Conservation (phyloP, 345 rosid species). For the Citrus mangshanensis region DNA sequence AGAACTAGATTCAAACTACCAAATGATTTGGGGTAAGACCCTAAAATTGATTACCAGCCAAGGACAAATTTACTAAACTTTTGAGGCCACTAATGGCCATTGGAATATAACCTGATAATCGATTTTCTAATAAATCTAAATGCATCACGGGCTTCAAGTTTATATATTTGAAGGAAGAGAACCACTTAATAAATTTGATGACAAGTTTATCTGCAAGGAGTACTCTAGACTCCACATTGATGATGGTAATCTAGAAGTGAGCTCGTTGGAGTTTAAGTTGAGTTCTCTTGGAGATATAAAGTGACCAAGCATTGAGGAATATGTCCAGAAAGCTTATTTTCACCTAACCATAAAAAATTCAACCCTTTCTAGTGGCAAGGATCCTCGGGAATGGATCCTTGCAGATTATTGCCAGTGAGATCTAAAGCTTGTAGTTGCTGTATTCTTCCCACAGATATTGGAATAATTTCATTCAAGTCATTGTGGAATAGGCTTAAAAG, state of each 20-base stretch:
- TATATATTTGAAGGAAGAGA: too few species aligned
- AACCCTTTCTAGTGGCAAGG: not conserved
- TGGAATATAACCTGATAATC: not conserved
- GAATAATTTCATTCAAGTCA: not conserved
- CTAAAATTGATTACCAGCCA: too few species aligned
- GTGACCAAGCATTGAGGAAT: not conserved
- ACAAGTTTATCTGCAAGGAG: not conserved
- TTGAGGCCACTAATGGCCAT: not conserved
- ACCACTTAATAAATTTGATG: too few species aligned
- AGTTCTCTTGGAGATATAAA: not conserved
- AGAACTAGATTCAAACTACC: not conserved
- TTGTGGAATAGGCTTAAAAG: too few species aligned
- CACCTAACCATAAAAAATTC: not conserved
- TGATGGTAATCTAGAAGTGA: not conserved
- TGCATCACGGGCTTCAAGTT: too few species aligned
- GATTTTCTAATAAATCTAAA: too few species aligned
- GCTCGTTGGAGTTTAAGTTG: not conserved
- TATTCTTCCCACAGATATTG: not conserved
- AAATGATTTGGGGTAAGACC: not conserved
- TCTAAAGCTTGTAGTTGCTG: not conserved
- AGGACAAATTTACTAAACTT: not conserved
- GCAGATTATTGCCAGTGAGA: not conserved
- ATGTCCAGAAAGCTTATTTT: not conserved
- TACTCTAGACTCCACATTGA: not conserved
- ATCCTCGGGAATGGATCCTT: not conserved